Evolutionary conservation across 805 yeast genomes (phyloP), one percentile per base, ranked within the genome.

Genomic region (Hanseniaspora mollemarum): DNA sequence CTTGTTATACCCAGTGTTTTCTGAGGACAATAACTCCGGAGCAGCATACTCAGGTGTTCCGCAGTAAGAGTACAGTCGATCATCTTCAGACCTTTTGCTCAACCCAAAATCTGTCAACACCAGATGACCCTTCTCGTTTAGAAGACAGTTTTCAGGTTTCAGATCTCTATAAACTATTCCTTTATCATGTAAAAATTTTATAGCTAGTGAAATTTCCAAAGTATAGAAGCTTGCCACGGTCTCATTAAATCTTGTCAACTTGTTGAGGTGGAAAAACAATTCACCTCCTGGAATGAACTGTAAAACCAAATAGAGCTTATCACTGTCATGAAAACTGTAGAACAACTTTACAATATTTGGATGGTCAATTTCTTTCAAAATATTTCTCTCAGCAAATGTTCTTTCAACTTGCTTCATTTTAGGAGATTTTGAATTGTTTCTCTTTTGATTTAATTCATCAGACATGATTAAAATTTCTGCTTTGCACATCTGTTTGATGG

Each of bases 241-340:
- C 66, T 80, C 94, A 51, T 68, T 73, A 45, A 73, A 66, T 51
- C 73, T 72, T 31, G 69, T 67, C 54, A 57, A 64, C 46, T 61
- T 67, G 31, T 64, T 64, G 50, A 72, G 56, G 58, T 72, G 73
- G 41, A 58, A 67, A 46, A 71, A 87, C 33, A 87, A 64, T 62
- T 87, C 96, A 22, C 96, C 95, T 7, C 96, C 96, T 48, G 85
- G 88, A 16, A 88, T 78, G 61, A 83, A 87, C 62, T 87, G 94
- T 43, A 87, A 64, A 28, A 85, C 71, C 41, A 87, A 61, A 60
- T 87, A 87, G 32, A 87, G 75, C 60, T 83, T 84, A 49, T 78
- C 75, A 51, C 74, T 68, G 60, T 87, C 95, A 64, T 87, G 96
- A 54, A 87, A 74, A 0, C 95, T 88, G 59, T 83, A 87, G 60